Evolutionary conservation across 345 rosid genomes (phyloP).

Genomic region (Raphanus raphanistrum): DNA sequence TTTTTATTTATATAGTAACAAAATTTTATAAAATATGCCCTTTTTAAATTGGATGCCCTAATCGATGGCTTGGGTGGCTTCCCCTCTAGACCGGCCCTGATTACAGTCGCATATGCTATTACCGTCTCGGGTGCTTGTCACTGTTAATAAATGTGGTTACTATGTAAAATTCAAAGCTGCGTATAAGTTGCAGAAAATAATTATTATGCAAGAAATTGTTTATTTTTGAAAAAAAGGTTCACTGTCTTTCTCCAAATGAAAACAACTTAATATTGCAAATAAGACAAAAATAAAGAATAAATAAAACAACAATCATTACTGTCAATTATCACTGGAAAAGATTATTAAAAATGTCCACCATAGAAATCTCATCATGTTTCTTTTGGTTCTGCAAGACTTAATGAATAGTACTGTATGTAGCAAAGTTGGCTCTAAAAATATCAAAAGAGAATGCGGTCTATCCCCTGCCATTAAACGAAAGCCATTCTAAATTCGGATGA

Average conservation of each 20-base stretch:
- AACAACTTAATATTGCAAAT: constrained; percentile 8
- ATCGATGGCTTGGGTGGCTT: no score
- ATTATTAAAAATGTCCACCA: neutral
- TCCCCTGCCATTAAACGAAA: no score
- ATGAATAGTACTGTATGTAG: neutral
- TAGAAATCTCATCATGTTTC: neutral
- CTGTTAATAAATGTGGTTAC: neutral
- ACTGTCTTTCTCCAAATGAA: neutral
- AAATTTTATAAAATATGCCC: no score
- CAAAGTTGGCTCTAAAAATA: neutral
- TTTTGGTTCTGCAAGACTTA: neutral
- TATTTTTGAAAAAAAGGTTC: neutral
- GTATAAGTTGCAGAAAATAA: neutral
- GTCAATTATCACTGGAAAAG: constrained; percentile 27
- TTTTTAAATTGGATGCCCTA: no score
- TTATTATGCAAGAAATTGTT: neutral
- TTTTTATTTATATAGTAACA: no score
- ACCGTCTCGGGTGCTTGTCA: neutral
- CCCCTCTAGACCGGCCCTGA: no score
- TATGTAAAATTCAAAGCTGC: neutral
- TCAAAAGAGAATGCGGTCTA: no score
- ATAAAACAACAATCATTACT: constrained; percentile 24
- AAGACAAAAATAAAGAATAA: constrained; percentile 36
- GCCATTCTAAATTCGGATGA: no score
- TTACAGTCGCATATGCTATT: neutral